Conservation (phyloP, 768 basidiomycete genomes). For the Suillus discolor region DNA sequence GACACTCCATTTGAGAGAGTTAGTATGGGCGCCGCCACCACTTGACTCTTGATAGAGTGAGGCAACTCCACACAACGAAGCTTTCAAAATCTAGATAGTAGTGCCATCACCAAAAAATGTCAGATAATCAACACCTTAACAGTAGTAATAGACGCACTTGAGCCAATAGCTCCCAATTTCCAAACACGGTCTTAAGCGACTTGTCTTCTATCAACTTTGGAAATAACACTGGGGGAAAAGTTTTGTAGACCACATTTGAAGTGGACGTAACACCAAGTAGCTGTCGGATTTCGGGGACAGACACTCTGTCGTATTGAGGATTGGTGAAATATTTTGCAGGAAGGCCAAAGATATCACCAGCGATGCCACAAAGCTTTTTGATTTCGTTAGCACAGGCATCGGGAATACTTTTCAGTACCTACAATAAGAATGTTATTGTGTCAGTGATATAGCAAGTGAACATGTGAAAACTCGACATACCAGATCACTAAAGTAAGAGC, state of each 20-base stretch:
- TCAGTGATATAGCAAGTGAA: too few species aligned
- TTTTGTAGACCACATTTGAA: too few species aligned
- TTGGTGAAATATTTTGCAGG: neutral
- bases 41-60: neutral
- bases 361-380: neutral
- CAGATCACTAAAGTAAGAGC: too few species aligned
- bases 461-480: too few species aligned
- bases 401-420: neutral
- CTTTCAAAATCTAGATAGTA: neutral
- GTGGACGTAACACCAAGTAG: neutral
- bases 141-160: neutral
- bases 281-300: neutral
- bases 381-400: neutral
- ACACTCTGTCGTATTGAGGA: neutral
- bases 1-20: neutral
- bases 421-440: too few species aligned
- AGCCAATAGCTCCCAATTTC: too few species aligned
- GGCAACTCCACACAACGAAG: neutral
- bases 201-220: too few species aligned
- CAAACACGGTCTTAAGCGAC: too few species aligned
- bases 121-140: too few species aligned
- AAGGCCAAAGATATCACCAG: slow-evolving; percentile 2
- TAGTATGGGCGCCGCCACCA: neutral
- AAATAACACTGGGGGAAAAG: too few species aligned
- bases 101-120: too few species aligned